Evolutionary conservation across 108 stramenopile genomes (phyloP), one percentile per base, ranked within the genome.

Genomic region (Schizochytrium sp.): DNA sequence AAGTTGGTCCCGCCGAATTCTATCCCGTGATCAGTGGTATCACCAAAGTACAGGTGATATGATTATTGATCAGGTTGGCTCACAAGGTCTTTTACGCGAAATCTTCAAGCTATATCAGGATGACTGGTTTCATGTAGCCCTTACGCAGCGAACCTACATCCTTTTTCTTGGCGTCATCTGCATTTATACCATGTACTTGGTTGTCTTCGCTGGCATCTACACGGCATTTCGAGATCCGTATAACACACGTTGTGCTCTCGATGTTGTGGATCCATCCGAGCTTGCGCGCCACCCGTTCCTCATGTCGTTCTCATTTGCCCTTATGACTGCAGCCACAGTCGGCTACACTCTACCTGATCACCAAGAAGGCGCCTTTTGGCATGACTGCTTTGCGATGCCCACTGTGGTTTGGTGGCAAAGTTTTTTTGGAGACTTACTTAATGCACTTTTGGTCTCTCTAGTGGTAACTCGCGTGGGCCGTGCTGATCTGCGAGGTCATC

Each of bases 251-350:
- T 95, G 96, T 17, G 73, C 96, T 12, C 94, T 93, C 17, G 72
- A 89, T 15, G 28, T 69, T 5, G 15, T 69, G 12, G 64, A 69
- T 69, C 12, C 64, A 8, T 61, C 83, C 4, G 91, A 92, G 53
- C n/a, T 72, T 28, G 93, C 91, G 19, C 15, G 19, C 38, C 61
- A 61, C 49, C 38, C 87, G 72, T 91, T 89, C 55, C 44, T n/a
- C 3, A 42, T 49, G 4, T 46, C 91, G 13, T 96, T 96, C 94
- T 95, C 95, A 4, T 97, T 97, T 88, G 92, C 93, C 8, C 89
- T 97, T 3, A 95, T 96, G 89, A 96, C 96, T 4, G 93, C 94
- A n/a, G 96, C 96, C 10, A 97, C 96, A 38, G 94, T 95, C 40
- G 96, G 96, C 4, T 90, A 57, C 42, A 92, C 91, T 4, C 88